phyloP scores from a whole-genome alignment of 495 filamentous ascomycete genomes.

The Xylaria cubensis region DNA sequence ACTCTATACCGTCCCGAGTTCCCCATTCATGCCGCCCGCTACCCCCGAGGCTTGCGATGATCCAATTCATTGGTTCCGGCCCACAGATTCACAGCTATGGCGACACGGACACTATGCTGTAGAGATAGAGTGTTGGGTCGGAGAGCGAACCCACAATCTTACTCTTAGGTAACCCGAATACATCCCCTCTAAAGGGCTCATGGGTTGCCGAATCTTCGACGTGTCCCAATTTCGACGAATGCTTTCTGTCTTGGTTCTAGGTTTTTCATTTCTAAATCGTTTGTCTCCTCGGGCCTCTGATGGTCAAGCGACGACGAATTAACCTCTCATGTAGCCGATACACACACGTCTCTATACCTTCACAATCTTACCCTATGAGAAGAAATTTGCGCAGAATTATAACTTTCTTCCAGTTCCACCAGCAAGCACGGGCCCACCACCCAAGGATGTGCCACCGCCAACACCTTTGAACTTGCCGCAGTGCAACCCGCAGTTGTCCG shows the following conservation, averaged over 20 bases:
- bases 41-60: neutral
- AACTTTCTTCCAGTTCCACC: slow-evolving; percentile 41
- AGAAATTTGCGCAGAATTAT: slow-evolving; percentile 29
- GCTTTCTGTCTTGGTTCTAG: neutral
- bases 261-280: neutral
- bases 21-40: neutral
- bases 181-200: neutral
- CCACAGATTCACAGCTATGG: slow-evolving; percentile 19
- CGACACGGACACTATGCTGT: neutral
- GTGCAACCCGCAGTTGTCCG: slow-evolving; percentile 45
- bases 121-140: slow-evolving; percentile 14
- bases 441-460: slow-evolving; percentile 58
- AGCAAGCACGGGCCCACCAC: slow-evolving; percentile 39
- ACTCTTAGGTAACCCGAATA: neutral
- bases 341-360: neutral
- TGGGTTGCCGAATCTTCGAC: neutral
- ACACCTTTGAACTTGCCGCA: slow-evolving; percentile 60
- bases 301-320: neutral
- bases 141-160: slow-evolving; percentile 11
- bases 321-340: neutral
- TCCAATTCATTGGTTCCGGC: slow-evolving; percentile 7
- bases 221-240: neutral
- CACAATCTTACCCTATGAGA: neutral
- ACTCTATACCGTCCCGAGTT: neutral
- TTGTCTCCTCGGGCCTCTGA: neutral